A percentile compares a stretch with the other conserved stretches of the same genome.
phyloP scores from a whole-genome alignment of 495 filamentous ascomycete genomes.

The Aspergillus leporis region DNA sequence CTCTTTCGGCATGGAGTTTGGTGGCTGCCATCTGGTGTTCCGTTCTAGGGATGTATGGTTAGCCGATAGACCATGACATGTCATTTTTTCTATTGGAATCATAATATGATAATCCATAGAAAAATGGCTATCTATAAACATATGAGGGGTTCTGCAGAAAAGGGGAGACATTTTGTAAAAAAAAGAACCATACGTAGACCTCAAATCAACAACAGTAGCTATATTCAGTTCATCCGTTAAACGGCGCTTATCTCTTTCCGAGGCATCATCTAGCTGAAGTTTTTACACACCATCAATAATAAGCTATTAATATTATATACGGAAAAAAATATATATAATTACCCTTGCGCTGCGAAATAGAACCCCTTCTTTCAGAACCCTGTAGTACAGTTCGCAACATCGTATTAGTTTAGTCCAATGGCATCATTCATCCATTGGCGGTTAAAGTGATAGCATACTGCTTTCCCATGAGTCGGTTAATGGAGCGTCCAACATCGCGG shows the following conservation, averaged over 20 bases:
- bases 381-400: slow-evolving; percentile 26
- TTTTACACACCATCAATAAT: background rate
- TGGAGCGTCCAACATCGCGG: slow-evolving; percentile 75
- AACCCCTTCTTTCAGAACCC: slow-evolving; percentile 65
- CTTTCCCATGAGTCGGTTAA: slow-evolving; percentile 59
- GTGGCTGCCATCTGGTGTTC: slow-evolving; percentile 71
- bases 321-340: slow-evolving; percentile 15
- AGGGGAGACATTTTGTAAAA: slow-evolving; percentile 1
- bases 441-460: slow-evolving; percentile 41
- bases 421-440: background rate
- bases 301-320: background rate
- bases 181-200: slow-evolving; percentile 59
- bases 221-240: slow-evolving; percentile 65
- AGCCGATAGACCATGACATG: background rate
- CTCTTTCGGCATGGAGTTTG: slow-evolving; percentile 53
- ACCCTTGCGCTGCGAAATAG: slow-evolving; percentile 78
- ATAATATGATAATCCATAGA: no score
- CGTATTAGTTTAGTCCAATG: slow-evolving; percentile 1
- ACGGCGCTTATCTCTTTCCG: slow-evolving; percentile 57
- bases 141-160: background rate
- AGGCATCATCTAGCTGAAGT: slow-evolving; percentile 63
- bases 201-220: slow-evolving; percentile 72
- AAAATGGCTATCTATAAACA: background rate
- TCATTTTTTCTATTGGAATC: no score
- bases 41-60: slow-evolving; percentile 49